These are phyloP conservation scores for Coemansia sp. DNA, from an alignment of 192 early-diverging fungal genomes.

Conservation along the genomic window DNA sequence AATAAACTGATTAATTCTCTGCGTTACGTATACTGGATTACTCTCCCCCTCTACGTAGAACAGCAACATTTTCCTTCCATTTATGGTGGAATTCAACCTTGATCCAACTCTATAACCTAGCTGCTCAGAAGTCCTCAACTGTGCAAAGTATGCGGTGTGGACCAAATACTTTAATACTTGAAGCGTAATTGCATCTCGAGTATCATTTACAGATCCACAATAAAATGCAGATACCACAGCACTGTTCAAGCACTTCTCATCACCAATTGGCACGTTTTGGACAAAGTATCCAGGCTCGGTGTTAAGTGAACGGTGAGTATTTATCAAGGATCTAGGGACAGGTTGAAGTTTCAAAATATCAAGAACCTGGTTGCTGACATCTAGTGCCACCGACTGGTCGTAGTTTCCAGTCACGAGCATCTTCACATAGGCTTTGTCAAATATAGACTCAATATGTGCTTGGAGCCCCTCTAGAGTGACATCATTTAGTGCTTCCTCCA, in stretches of 20 bases:
- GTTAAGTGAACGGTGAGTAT: background rate
- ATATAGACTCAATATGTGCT: constrained; percentile 65
- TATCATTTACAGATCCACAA: constrained; percentile 65
- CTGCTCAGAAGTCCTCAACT: constrained; percentile 87
- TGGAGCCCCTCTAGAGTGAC: constrained; percentile 68
- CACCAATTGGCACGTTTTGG: constrained; percentile 25
- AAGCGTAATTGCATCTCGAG: constrained; percentile 55
- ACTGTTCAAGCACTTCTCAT: constrained; percentile 77
- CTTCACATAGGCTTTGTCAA: constrained; percentile 69
- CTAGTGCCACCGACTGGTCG: constrained; percentile 59
- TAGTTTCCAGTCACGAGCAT: constrained; percentile 84
- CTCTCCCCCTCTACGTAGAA: constrained; percentile 82
- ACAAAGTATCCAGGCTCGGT: constrained; percentile 30
- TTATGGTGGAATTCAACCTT: background rate
- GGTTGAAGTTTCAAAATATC: constrained; percentile 57
- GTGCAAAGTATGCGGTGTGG: constrained; percentile 81
- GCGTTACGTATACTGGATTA: constrained; percentile 75
- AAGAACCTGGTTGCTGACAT: constrained; percentile 55
- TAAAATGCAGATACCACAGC: constrained; percentile 76
- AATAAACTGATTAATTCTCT: constrained; percentile 78
- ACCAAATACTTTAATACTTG: constrained; percentile 71
- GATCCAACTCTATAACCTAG: constrained; percentile 60
- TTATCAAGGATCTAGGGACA: constrained; percentile 30
- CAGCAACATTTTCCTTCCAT: constrained; percentile 33
- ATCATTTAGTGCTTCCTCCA: constrained; percentile 64